Base-by-base conservation (phyloP, 1,139 yeast genomes). In the Debaryomyces coudertii region DNA sequence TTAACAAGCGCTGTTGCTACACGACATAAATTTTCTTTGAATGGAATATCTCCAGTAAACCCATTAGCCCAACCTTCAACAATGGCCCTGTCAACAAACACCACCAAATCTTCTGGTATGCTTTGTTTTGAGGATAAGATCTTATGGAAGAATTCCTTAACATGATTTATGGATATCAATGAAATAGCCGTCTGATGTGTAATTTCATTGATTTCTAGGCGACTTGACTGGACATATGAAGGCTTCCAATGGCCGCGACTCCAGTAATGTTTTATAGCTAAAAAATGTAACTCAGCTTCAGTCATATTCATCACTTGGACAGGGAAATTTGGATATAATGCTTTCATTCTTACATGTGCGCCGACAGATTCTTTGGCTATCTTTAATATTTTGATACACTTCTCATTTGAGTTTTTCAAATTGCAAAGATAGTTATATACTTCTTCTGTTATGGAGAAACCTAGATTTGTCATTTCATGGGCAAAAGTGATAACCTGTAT, bases 301-400 rank as follows among this genome's bases (percentile, higher is more conserved):
- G 34, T 6, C 14, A 39, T 30, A 12, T 44, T 46, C 45, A 51
- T 43, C 6, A 51, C 54, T 28, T 51, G 53, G 27, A 31, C 11
- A 3, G 54, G 54, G 36, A 48, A 51, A 36, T 48, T 48, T 4
- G 51, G 49, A 36, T 51, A 50, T 15, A 41, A 27, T 9, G 44
- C 25, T 12, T 35, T 23, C 14, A 41, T 40, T 5, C 20, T 18
- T 7, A 40, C 46, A 33, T 40, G 29, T 5, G 34, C 46, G 7
- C 49, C 48, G n/a, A 41, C 43, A 12, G 29, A 31, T 9, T 24
- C 29, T 23, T 33, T 47, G 12, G 49, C 45, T n/a, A 40, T 27
- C 14, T 28, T 16, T 28, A 28, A 14, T 28, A 28, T 28, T 12
- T 28, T 5, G 14, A 9, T n/a, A 28, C 31, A 28, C 16, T 12